phyloP scores from a whole-genome alignment of 345 rosid species.

The Laguncularia racemosa region DNA sequence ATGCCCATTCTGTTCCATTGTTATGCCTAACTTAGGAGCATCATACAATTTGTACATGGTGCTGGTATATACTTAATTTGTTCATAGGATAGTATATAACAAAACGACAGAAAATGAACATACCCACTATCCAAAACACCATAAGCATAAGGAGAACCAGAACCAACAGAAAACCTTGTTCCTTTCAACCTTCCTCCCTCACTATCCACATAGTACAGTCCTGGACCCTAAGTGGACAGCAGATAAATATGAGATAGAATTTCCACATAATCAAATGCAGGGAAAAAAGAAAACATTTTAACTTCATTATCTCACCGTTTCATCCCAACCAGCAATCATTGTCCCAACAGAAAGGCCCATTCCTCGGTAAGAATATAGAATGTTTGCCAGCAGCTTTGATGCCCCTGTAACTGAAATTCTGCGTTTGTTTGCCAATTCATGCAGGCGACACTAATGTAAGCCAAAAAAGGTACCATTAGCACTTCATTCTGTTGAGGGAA shows the following conservation, averaged over 20 bases:
- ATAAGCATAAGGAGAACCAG: conserved; percentile 99
- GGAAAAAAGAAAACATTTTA: neutral
- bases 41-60: too few relatives aligned
- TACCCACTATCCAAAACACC: conserved; percentile 98
- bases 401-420: conserved; percentile 99
- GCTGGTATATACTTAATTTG: too few relatives aligned
- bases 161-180: conserved; percentile 93
- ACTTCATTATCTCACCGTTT: conserved; percentile 41
- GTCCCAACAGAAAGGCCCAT: conserved; percentile 99
- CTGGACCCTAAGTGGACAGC: conserved; percentile 71
- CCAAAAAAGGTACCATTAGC: conserved; percentile 9
- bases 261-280: neutral
- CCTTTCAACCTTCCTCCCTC: conserved; percentile 99
- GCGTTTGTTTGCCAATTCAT: conserved; percentile 94
- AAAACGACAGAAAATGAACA: conserved; percentile 3
- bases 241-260: conserved; percentile 3
- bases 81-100: neutral
- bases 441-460: conserved; percentile 77
- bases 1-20: too few relatives aligned
- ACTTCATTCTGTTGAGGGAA: neutral
- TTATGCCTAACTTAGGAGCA: too few relatives aligned
- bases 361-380: conserved; percentile 91
- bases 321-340: conserved; percentile 99
- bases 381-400: conserved; percentile 97
- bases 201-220: conserved; percentile 91